Conservation (phyloP, 129 eudicot species). For the Oenanthe sinensis region DNA sequence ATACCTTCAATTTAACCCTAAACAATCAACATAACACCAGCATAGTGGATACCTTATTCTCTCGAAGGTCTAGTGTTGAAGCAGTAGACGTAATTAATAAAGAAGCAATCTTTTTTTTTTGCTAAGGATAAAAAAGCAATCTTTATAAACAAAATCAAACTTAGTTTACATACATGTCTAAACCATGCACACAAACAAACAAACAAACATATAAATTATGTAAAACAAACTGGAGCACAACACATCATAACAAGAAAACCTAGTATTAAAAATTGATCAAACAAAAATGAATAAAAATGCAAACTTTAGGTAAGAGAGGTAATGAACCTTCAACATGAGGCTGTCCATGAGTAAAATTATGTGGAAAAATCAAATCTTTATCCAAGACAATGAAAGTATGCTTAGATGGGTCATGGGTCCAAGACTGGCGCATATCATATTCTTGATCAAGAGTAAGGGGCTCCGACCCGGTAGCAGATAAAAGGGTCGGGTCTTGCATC, state of each 20-base stretch:
- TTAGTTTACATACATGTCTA: not conserved
- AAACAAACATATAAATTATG: not conserved
- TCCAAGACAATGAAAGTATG: conserved; percentile 81
- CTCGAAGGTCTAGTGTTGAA: conserved; percentile 15
- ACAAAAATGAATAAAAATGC: not conserved
- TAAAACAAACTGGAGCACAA: not conserved
- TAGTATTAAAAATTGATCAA: not conserved
- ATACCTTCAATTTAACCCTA: not conserved
- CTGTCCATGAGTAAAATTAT: conserved; percentile 46
- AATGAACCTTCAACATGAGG: conserved; percentile 63
- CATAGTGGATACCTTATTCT: conserved; percentile 18
- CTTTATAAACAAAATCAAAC: not conserved
- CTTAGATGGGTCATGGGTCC: conserved; percentile 88
- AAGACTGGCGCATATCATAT: conserved; percentile 84
- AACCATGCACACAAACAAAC: not conserved
- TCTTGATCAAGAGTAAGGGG: conserved; percentile 58
- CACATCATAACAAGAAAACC: not conserved
- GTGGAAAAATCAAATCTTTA: conserved; percentile 54
- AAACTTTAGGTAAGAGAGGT: conserved; percentile 46
- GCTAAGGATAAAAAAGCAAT: not conserved
- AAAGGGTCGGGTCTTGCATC: conserved; percentile 87
- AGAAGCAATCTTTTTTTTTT: no score
- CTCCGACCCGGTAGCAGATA: conserved; percentile 87
- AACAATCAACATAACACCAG: not conserved
- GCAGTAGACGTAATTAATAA: not conserved